Conservation (phyloP, 352 stramenopile genomes). For the Phytophthora cajani region DNA sequence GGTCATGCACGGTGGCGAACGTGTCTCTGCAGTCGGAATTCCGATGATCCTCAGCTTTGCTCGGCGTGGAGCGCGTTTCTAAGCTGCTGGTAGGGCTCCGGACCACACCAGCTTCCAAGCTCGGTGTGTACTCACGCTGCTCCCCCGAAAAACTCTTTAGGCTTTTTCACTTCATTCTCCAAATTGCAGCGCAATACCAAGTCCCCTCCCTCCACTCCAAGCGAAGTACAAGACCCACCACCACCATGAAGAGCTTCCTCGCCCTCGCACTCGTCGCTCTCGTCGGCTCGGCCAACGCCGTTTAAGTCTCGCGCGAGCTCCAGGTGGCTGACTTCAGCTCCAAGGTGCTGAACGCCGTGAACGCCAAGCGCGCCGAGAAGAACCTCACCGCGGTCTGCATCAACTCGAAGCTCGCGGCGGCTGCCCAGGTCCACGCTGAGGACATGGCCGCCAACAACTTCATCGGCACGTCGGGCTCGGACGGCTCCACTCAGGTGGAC, state of each 20-base stretch:
- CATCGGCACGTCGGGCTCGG: slow-evolving; percentile 37
- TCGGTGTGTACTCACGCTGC: background rate
- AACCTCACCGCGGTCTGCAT: slow-evolving; percentile 42
- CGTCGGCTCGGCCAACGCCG: slow-evolving; percentile 24
- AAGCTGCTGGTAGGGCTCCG: slow-evolving; percentile 6
- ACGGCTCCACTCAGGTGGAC: slow-evolving; percentile 35
- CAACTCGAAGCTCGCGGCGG: slow-evolving; percentile 40
- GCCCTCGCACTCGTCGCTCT: slow-evolving; percentile 36
- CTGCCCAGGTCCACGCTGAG: slow-evolving; percentile 27
- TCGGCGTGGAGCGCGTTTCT: slow-evolving; percentile 27
- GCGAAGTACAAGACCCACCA: slow-evolving; percentile 24
- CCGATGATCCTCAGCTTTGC: slow-evolving; percentile 34
- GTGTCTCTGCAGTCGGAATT: slow-evolving; percentile 17
- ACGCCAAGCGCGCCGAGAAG: slow-evolving; percentile 46
- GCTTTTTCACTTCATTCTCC: slow-evolving; percentile 24
- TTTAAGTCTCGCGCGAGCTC: slow-evolving; percentile 18
- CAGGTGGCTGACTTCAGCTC: slow-evolving; percentile 47
- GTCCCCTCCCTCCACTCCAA: slow-evolving; percentile 19
- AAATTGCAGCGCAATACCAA: slow-evolving; percentile 39
- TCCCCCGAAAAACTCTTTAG: slow-evolving; percentile 6
- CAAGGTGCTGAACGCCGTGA: slow-evolving; percentile 43
- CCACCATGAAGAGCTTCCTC: slow-evolving; percentile 20
- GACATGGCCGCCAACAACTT: slow-evolving; percentile 35
- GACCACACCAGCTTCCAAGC: background rate
- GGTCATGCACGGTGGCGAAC: background rate